Percentiles rank a stretch among this genome's conserved stretches.
phyloP scores from a whole-genome alignment of 1,284 basidiomycete species.

The Malassezia vespertilionis region DNA sequence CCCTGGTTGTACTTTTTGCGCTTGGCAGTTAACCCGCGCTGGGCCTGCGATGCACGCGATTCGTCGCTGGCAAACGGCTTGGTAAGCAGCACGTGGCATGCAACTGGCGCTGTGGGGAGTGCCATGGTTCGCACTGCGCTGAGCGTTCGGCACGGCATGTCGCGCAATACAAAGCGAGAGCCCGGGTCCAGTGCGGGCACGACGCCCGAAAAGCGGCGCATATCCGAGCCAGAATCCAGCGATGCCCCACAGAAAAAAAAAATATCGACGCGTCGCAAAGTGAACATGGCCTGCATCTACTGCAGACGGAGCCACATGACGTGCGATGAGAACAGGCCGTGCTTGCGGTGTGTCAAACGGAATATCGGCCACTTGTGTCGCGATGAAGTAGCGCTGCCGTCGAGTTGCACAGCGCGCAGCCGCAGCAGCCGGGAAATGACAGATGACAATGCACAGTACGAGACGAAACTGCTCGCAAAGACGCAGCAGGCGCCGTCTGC shows the following conservation, averaged over 20 bases:
- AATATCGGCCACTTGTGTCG: conserved; percentile 50
- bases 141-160: neutral
- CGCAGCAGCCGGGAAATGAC: too few species aligned
- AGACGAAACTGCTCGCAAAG: too few species aligned
- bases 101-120: too few species aligned
- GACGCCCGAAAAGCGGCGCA: neutral
- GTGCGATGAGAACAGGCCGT: conserved; percentile 48
- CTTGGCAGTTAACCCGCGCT: too few species aligned
- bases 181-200: neutral
- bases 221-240: neutral
- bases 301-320: conserved; percentile 73
- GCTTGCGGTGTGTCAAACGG: conserved; percentile 49
- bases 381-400: conserved; percentile 25
- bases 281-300: conserved; percentile 66
- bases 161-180: conserved; percentile 1
- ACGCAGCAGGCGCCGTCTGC: too few species aligned
- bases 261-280: conserved; percentile 32
- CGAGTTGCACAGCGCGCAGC: too few species aligned
- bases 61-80: too few species aligned
- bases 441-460: too few species aligned
- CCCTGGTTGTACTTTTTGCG: too few species aligned
- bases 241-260: conserved; percentile 21
- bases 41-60: too few species aligned
- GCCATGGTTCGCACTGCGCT: too few species aligned
- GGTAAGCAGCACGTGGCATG: too few species aligned